Conservation (phyloP, 2,329 filamentous ascomycete genomes). For the Amphichorda felina region DNA sequence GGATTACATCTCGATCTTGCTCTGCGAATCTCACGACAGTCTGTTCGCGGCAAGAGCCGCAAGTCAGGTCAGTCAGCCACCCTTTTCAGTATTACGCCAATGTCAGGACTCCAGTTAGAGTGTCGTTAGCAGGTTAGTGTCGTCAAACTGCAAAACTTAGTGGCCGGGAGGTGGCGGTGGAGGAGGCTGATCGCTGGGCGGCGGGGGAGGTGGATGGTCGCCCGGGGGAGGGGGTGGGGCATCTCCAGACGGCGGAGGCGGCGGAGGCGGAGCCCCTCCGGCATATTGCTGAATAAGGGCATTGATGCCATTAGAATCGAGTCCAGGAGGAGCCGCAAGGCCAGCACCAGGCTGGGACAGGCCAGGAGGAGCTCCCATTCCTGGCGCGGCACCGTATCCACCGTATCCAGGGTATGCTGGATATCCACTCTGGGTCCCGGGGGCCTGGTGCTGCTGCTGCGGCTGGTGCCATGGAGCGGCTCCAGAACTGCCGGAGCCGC, state of each 20-base stretch:
- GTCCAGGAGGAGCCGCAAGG: conserved; percentile 40
- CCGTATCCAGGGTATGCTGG: conserved; percentile 34
- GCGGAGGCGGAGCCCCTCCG: conserved; percentile 41
- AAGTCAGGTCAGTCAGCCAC: not conserved
- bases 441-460: conserved; percentile 40
- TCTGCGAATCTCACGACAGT: no score
- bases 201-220: conserved; percentile 48
- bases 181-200: conserved; percentile 49
- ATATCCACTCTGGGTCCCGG: conserved; percentile 45
- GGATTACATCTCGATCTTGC: no score
- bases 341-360: conserved; percentile 27
- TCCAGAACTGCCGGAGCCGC: conserved; percentile 11
- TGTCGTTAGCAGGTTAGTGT: not conserved
- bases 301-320: conserved; percentile 39
- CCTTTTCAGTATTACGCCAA: not conserved
- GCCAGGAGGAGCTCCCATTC: conserved; percentile 27
- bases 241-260: conserved; percentile 43
- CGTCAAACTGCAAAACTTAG: conserved; percentile 10
- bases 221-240: conserved; percentile 42
- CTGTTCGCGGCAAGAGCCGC: not conserved
- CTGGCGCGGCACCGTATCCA: conserved; percentile 29
- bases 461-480: conserved; percentile 34
- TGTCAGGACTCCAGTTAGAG: not conserved
- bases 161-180: conserved; percentile 49
- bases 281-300: conserved; percentile 58